Evolutionary conservation across 2,329 filamentous ascomycete species (phyloP).

Genomic region (Salinomyces thailandicus): DNA sequence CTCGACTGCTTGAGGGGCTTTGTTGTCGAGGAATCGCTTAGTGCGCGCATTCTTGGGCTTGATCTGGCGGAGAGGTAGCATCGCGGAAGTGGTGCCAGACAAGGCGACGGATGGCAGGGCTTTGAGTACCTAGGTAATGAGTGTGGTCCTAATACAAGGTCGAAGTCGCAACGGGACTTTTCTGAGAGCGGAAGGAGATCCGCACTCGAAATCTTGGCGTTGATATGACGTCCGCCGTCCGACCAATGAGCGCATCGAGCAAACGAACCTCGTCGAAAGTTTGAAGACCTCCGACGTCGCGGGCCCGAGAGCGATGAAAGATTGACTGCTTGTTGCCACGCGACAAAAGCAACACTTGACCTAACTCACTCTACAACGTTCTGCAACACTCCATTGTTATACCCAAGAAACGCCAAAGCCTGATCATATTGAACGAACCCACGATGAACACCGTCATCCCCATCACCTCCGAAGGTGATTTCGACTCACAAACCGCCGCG

Average conservation of each 20-base stretch:
- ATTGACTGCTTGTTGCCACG: neutral
- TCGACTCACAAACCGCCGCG: conserved; percentile 56
- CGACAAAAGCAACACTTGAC: neutral
- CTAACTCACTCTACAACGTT: too few relatives aligned
- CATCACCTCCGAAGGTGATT: conserved; percentile 62
- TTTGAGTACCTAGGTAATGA: too few relatives aligned
- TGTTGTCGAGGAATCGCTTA: conserved; percentile 88
- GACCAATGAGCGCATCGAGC: neutral
- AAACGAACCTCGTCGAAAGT: too few relatives aligned
- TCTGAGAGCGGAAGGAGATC: conserved; percentile 1
- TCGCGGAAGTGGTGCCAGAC: conserved; percentile 2
- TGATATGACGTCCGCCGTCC: too few relatives aligned
- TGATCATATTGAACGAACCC: too few relatives aligned
- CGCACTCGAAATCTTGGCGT: conserved; percentile 4
- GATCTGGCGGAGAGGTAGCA: conserved; percentile 48
- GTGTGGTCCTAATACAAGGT: too few relatives aligned
- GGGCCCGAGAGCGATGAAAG: neutral
- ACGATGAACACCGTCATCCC: conserved; percentile 52
- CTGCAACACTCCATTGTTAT: too few relatives aligned
- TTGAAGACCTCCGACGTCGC: neutral
- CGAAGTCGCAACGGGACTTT: too few relatives aligned
- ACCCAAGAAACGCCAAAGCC: too few relatives aligned
- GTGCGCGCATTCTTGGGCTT: conserved; percentile 69
- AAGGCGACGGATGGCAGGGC: too few relatives aligned
- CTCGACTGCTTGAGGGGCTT: conserved; percentile 78